Evolutionary conservation across 345 rosid species (phyloP).

Genomic region (Streptanthus diversifolius): DNA sequence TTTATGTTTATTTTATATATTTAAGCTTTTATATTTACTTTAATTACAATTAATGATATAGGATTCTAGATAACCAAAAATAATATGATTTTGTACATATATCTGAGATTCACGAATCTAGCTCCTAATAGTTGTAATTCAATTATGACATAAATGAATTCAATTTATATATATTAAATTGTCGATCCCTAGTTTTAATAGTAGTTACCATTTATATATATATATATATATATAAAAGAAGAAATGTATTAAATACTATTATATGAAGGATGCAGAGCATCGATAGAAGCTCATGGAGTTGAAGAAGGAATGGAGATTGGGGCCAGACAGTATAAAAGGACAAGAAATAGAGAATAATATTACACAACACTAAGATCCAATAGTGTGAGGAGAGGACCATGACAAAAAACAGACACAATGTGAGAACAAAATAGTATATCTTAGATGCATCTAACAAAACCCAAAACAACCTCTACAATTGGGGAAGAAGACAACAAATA

Average conservation of each 20-base stretch:
- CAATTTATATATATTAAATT: not conserved
- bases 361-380: conserved; percentile 22
- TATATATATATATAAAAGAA: not conserved
- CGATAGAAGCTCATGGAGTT: conserved; percentile 1
- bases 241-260: not conserved
- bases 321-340: conserved; percentile 18
- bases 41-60: not conserved
- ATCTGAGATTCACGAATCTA: not conserved
- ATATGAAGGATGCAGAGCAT: not conserved
- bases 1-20: not conserved
- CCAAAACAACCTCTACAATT: conserved; percentile 13
- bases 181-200: not conserved
- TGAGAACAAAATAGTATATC: conserved; percentile 9
- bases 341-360: conserved; percentile 24
- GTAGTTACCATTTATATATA: not conserved
- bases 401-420: conserved; percentile 10
- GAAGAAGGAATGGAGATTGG: conserved; percentile 23
- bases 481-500: conserved; percentile 6
- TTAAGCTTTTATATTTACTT: not conserved
- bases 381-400: conserved; percentile 22
- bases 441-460: conserved; percentile 25
- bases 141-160: not conserved
- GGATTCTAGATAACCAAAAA: not conserved
- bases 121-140: not conserved
- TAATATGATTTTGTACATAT: not conserved